These are phyloP conservation scores for Lanmaoa rubissima DNA, from an alignment of 768 basidiomycete species.

Conservation along the genomic window DNA sequence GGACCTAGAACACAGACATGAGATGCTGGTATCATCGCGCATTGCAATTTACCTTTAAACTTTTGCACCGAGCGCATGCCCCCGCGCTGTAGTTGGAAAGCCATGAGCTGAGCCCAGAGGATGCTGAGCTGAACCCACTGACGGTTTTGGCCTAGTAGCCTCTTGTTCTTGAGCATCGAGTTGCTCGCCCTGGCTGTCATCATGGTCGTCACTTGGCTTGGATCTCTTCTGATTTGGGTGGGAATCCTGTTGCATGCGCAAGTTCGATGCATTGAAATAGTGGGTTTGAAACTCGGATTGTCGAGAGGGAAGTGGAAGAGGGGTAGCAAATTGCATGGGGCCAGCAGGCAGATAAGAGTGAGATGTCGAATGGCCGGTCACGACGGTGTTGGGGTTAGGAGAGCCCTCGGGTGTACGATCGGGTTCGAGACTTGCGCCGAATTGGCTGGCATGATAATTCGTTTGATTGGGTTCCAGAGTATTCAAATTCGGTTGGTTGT, in stretches of 20 bases:
- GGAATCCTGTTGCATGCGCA: slow-evolving; percentile 1
- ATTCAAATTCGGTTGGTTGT: slow-evolving; percentile 10
- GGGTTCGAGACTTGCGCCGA: not conserved
- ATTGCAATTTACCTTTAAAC: slow-evolving; percentile 39
- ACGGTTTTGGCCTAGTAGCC: slow-evolving; percentile 23
- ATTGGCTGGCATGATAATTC: slow-evolving; percentile 17
- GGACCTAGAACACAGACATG: slow-evolving; percentile 47
- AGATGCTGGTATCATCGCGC: not conserved
- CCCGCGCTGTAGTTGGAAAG: slow-evolving; percentile 38
- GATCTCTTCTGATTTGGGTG: slow-evolving; percentile 16
- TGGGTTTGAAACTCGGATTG: slow-evolving; percentile 30
- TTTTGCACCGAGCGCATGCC: slow-evolving; percentile 73
- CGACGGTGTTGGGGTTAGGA: slow-evolving; percentile 2
- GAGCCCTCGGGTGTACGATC: slow-evolving; percentile 13
- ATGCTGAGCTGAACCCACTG: not conserved
- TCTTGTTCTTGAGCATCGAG: slow-evolving; percentile 25
- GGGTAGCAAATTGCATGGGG: slow-evolving; percentile 32
- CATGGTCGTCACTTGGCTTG: slow-evolving; percentile 21
- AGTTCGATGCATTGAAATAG: slow-evolving; percentile 15
- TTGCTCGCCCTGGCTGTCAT: slow-evolving; percentile 15
- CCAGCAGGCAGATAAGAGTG: slow-evolving; percentile 21
- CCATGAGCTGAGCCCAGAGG: not conserved
- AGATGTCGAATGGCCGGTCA: slow-evolving; percentile 4
- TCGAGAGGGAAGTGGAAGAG: slow-evolving; percentile 29
- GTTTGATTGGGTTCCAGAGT: slow-evolving; percentile 12